Percentiles rank a stretch among this genome's conserved stretches.
phyloP scores from a whole-genome alignment of 805 yeast genomes.

The Candida silvatica region DNA sequence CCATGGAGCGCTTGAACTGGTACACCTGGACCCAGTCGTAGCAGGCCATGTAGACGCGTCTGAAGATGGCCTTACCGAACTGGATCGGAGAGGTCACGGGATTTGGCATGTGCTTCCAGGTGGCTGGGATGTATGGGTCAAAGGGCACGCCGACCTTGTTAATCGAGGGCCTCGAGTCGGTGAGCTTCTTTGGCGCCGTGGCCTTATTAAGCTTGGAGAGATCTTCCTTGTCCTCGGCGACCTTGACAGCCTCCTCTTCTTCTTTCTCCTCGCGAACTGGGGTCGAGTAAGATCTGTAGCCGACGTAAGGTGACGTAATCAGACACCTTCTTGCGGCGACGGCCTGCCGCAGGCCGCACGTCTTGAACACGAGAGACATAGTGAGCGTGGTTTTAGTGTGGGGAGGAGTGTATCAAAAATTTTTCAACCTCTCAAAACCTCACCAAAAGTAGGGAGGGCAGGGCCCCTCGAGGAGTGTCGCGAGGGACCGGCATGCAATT shows the following conservation, averaged over 20 bases:
- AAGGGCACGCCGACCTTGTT: slow-evolving; percentile 27
- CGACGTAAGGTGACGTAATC: too few relatives aligned
- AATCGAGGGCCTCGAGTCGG: slow-evolving; percentile 21
- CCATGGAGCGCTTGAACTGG: slow-evolving; percentile 29
- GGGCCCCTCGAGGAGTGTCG: not conserved
- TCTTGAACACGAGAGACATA: too few relatives aligned
- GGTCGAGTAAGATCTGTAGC: not conserved
- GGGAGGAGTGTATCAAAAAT: too few relatives aligned
- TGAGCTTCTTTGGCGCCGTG: slow-evolving; percentile 9
- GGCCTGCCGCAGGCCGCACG: too few relatives aligned
- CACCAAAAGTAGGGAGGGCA: too few relatives aligned
- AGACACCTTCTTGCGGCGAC: too few relatives aligned
- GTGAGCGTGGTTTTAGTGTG: too few relatives aligned
- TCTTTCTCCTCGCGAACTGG: not conserved
- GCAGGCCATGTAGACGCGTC: slow-evolving; percentile 60
- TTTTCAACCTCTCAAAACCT: too few relatives aligned
- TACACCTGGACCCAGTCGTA: slow-evolving; percentile 51
- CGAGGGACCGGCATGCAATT: not conserved
- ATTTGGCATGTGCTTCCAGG: slow-evolving; percentile 35
- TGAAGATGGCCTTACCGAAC: slow-evolving; percentile 38
- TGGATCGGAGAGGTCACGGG: slow-evolving; percentile 28
- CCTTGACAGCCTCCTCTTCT: not conserved
- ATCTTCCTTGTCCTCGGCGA: not conserved
- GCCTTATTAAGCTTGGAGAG: slow-evolving; percentile 2
- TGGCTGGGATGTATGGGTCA: slow-evolving; percentile 41